Base-by-base conservation (phyloP, 2,329 filamentous ascomycete genomes). In the Leptoxyphium fumago region DNA sequence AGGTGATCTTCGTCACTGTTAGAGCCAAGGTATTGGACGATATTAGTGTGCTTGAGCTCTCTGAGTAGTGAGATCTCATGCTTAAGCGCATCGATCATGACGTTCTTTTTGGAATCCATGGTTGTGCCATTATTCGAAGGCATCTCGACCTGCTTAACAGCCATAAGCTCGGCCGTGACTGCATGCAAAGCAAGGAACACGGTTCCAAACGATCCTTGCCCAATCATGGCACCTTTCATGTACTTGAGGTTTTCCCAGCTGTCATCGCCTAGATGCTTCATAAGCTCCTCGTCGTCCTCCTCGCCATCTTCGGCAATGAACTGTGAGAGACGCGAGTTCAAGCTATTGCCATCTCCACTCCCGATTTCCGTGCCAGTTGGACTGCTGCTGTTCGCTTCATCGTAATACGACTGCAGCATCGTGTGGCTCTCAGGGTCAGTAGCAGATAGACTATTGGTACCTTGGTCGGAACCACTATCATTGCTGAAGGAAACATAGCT, bases 191-290 rank as follows among this genome's bases (percentile, higher is more conserved):
- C 91, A 41, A 98, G 74, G 65, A 93, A 98, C 43, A 98, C 91
- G 54, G 82, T 88, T 56, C 91, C 91, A 58, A 98, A 98, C 4
- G 88, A 95, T 50, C 91, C 91, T 64, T 95, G 87, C 29, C 91
- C 91, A 52, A 98, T 98, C 50, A 96, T 72, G 29, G 89, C 88
- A 58, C 91, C 91, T 70, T 96, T 95, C 87, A 98, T 96, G 84
- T 93, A 98, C 64, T 94, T 94, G 68, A 89, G 84, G 50, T 94
- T 88, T 51, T 93, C 88, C 79, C 91, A 96, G 8, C 86, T 93
- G 59, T 95, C 86, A 50, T 86, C 85, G 29, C 86, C 80, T 36
- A 96, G 72, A 71, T 95, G 95, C 58, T 88, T 88, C 54, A 82
- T 78, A 17, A 96, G 72, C 55, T 91, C 88, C 57, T 88, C 84